phyloP scores from a whole-genome alignment of 2,329 filamentous ascomycete species.

The Hypoxylon sp. region DNA sequence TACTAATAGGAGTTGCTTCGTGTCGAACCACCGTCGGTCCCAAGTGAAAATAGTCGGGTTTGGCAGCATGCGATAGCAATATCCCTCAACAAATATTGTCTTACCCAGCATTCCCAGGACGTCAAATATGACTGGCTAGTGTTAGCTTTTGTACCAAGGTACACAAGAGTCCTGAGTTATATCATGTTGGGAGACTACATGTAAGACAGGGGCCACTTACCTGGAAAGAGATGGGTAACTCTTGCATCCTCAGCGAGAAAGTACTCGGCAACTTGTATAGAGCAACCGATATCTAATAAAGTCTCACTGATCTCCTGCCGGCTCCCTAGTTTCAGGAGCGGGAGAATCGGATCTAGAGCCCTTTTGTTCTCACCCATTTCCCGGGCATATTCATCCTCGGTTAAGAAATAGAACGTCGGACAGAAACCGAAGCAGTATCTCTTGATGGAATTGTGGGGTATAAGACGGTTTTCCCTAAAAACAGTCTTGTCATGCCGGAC shows the following conservation, averaged over 20 bases:
- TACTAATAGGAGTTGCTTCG: conserved; percentile 44
- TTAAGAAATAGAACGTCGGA: conserved; percentile 66
- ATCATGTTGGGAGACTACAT: background rate
- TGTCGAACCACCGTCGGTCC: conserved; percentile 64
- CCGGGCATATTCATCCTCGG: conserved; percentile 5
- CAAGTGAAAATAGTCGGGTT: conserved; percentile 70
- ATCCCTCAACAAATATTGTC: conserved; percentile 65
- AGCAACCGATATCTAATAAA: conserved; percentile 67
- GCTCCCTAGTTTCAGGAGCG: conserved; percentile 63
- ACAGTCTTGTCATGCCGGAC: conserved; percentile 64
- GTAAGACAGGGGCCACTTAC: conserved; percentile 53
- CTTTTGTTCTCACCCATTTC: conserved; percentile 7
- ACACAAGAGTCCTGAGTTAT: background rate
- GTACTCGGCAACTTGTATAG: conserved; percentile 64
- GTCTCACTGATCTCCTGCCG: conserved; percentile 67
- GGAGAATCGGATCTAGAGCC: conserved; percentile 56
- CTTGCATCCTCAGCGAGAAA: conserved; percentile 55
- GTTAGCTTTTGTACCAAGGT: conserved; percentile 30
- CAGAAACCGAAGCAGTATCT: conserved; percentile 70
- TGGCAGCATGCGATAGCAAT: conserved; percentile 67
- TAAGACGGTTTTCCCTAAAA: conserved; percentile 66
- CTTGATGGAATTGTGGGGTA: conserved; percentile 68
- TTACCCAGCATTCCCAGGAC: conserved; percentile 70
- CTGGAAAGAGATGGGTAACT: conserved; percentile 65
- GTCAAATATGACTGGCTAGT: conserved; percentile 67